A percentile compares a stretch with the other conserved stretches of the same genome.
phyloP scores from a whole-genome alignment of 2,329 filamentous ascomycete genomes.

The Karstenula rhodostoma region DNA sequence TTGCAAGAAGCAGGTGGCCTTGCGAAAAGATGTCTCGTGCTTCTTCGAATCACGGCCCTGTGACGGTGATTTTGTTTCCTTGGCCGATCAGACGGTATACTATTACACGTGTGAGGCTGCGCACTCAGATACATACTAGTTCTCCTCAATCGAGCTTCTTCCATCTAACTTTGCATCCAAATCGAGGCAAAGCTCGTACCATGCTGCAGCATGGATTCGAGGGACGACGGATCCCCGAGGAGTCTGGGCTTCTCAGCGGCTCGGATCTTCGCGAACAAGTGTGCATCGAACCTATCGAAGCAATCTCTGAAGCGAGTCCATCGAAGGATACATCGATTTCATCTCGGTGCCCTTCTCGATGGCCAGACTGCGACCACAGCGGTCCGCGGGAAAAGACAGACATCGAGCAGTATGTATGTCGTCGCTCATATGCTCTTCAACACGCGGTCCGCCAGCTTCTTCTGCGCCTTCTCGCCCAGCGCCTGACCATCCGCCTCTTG shows the following conservation, averaged over 20 bases:
- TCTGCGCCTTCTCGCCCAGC: slow-evolving; percentile 72
- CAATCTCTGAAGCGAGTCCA: neutral
- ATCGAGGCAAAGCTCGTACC: neutral
- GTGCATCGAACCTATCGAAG: neutral
- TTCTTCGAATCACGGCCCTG: neutral
- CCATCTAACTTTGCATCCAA: too few relatives aligned
- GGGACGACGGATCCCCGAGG: neutral
- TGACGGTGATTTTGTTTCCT: too few relatives aligned
- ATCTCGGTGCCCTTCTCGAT: neutral
- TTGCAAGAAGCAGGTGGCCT: too few relatives aligned
- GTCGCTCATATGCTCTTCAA: slow-evolving; percentile 62
- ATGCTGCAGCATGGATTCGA: neutral
- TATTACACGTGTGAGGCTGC: too few relatives aligned
- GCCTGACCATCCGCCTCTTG: slow-evolving; percentile 76
- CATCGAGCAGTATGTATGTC: neutral
- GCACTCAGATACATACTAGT: neutral
- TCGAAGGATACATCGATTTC: neutral
- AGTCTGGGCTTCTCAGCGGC: neutral
- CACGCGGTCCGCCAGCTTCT: slow-evolving; percentile 72
- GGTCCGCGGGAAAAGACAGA: neutral
- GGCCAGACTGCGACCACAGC: neutral
- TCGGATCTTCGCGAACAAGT: neutral
- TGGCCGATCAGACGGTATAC: too few relatives aligned
- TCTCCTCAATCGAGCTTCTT: neutral
- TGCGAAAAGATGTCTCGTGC: neutral